Evolutionary conservation across 176 grass and related monocot species (phyloP).

Genomic region (Dactylis glomerata): DNA sequence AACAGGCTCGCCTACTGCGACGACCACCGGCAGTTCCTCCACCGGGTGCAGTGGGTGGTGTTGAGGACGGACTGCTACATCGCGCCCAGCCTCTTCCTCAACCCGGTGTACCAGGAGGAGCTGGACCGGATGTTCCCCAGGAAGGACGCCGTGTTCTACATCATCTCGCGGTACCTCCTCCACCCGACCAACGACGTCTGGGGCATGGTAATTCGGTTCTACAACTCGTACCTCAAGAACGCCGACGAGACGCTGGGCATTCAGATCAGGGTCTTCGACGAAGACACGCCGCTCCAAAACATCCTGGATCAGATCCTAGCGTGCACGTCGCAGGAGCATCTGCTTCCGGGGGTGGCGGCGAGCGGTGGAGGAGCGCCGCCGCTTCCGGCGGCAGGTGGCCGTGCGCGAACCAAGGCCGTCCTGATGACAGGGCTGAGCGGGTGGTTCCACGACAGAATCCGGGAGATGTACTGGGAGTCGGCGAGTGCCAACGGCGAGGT

Average conservation of each 20-base stretch:
- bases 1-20: constrained; percentile 47
- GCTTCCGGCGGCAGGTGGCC: neutral
- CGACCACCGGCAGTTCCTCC: constrained; percentile 46
- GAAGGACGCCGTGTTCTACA: constrained; percentile 51
- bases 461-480: constrained; percentile 32
- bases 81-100: constrained; percentile 50
- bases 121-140: constrained; percentile 46
- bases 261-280: constrained; percentile 38
- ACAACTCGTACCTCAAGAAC: constrained; percentile 35
- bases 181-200: constrained; percentile 61
- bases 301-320: constrained; percentile 35
- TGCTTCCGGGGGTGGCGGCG: constrained; percentile 22
- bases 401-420: constrained; percentile 14
- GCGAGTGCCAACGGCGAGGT: constrained; percentile 12
- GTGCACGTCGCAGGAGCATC: constrained; percentile 23
- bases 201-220: constrained; percentile 59
- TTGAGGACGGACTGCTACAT: constrained; percentile 61
- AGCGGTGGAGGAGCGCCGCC: neutral
- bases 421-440: constrained; percentile 23
- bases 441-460: constrained; percentile 38
- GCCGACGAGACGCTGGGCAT: constrained; percentile 40
- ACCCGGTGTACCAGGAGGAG: constrained; percentile 32
- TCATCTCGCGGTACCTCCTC: constrained; percentile 50
- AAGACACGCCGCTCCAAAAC: neutral
- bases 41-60: constrained; percentile 45